phyloP scores from a whole-genome alignment of 768 basidiomycete genomes.

The Gloeophyllum trabeum region DNA sequence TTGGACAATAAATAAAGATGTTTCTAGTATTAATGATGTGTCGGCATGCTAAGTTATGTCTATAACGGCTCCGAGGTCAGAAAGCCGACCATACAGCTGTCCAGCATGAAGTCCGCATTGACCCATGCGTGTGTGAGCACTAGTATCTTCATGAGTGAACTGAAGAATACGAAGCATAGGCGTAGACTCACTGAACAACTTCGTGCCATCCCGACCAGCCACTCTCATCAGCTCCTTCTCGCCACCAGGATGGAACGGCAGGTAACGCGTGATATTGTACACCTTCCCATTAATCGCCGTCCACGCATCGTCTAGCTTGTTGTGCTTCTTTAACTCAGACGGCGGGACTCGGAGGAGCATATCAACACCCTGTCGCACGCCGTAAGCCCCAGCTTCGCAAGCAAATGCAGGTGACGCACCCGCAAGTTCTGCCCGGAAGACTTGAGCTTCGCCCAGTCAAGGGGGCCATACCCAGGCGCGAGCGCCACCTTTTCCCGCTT shows the following conservation, averaged over 20 bases:
- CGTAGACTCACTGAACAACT: conserved; percentile 73
- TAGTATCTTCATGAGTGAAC: no score
- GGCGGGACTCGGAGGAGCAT: conserved; percentile 60
- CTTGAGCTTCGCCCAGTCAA: conserved; percentile 92
- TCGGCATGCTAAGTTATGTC: no score
- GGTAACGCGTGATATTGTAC: conserved; percentile 91
- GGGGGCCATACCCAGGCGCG: conserved; percentile 79
- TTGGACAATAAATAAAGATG: no score
- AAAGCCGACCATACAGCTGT: conserved; percentile 86
- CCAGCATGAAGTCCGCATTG: conserved; percentile 92
- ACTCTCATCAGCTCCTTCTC: conserved; percentile 91
- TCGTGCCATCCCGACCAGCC: conserved; percentile 90
- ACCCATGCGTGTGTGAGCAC: conserved; percentile 95
- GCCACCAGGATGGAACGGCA: conserved; percentile 90
- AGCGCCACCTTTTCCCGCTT: conserved; percentile 75
- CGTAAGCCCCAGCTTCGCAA: no score
- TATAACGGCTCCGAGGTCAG: conserved; percentile 23
- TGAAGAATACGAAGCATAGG: conserved; percentile 2
- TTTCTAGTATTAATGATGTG: no score
- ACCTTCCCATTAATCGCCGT: conserved; percentile 86
- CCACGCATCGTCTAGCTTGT: conserved; percentile 86
- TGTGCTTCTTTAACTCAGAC: conserved; percentile 70
- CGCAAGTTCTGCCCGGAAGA: conserved; percentile 69
- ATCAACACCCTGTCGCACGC: conserved; percentile 53
- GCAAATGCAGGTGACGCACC: no score